A percentile compares a stretch with the other conserved stretches of the same genome.
phyloP scores from a whole-genome alignment of 2,329 filamentous ascomycete genomes.

The Diaporthe batatas region DNA sequence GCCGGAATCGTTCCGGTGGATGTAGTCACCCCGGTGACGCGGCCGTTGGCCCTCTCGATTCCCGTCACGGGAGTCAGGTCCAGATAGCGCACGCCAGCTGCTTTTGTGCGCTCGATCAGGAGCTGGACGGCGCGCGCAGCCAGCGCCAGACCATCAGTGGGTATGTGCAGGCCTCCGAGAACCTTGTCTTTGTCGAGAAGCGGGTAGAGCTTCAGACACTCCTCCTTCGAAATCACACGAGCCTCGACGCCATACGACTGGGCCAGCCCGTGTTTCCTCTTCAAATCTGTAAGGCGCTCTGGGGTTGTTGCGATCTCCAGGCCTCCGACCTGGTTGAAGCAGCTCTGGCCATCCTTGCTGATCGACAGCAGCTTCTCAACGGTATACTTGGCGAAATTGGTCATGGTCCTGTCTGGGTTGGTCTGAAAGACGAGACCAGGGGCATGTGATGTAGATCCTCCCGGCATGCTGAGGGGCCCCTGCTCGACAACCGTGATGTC shows the following conservation, averaged over 20 bases:
- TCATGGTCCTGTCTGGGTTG: slow-evolving; percentile 70
- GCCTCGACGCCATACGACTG: slow-evolving; percentile 72
- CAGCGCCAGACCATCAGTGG: slow-evolving; percentile 71
- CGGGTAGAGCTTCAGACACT: slow-evolving; percentile 68
- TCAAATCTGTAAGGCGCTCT: slow-evolving; percentile 70
- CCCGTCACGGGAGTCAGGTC: slow-evolving; percentile 69
- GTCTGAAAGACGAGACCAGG: slow-evolving; percentile 76
- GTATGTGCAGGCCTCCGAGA: slow-evolving; percentile 71
- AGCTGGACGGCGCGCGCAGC: slow-evolving; percentile 73
- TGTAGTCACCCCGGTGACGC: slow-evolving; percentile 69
- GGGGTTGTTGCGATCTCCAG: slow-evolving; percentile 73
- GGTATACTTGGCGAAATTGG: slow-evolving; percentile 70
- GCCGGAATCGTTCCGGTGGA: slow-evolving; percentile 63
- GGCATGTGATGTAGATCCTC: slow-evolving; percentile 75
- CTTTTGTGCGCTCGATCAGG: slow-evolving; percentile 68
- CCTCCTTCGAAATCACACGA: slow-evolving; percentile 62
- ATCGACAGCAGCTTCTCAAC: slow-evolving; percentile 70
- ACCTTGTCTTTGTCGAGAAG: slow-evolving; percentile 65
- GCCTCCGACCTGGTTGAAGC: slow-evolving; percentile 74
- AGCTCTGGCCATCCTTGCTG: slow-evolving; percentile 61
- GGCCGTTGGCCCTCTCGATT: slow-evolving; percentile 62
- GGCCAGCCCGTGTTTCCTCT: slow-evolving; percentile 72
- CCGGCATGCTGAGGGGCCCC: slow-evolving; percentile 72
- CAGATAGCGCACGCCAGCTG: slow-evolving; percentile 70
- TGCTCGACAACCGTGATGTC: slow-evolving; percentile 76